phyloP scores from a whole-genome alignment of 495 filamentous ascomycete species.

The Parathielavia hyrcaniae region DNA sequence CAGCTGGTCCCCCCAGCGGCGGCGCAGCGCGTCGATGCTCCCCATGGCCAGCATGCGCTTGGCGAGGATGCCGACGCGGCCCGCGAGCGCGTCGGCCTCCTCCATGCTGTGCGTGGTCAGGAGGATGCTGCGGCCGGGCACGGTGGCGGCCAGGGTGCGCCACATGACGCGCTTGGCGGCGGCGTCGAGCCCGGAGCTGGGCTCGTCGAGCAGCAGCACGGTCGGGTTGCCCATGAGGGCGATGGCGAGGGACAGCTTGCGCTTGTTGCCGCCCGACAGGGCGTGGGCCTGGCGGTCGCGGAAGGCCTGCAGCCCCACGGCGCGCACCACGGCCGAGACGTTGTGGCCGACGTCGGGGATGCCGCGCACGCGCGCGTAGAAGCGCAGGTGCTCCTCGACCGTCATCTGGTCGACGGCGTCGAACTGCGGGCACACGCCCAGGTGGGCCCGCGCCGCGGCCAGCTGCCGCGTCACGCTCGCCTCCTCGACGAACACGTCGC shows the following conservation, averaged over 20 bases:
- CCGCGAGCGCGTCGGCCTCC: constrained; percentile 67
- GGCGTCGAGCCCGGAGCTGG: constrained; percentile 63
- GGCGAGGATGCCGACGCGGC: constrained; percentile 66
- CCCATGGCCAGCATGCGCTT: constrained; percentile 65
- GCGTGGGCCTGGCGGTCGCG: constrained; percentile 55
- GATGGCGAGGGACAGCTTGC: constrained; percentile 60
- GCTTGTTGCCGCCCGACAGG: constrained; percentile 60
- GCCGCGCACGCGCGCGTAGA: constrained; percentile 68
- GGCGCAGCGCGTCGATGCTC: constrained; percentile 52
- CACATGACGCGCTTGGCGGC: constrained; percentile 72
- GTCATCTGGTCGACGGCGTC: constrained; percentile 66
- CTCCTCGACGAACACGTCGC: constrained; percentile 70
- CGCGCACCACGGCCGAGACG: constrained; percentile 51
- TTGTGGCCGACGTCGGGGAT: constrained; percentile 59
- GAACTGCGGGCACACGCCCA: constrained; percentile 76
- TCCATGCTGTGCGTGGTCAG: constrained; percentile 79
- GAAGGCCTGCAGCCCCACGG: constrained; percentile 57
- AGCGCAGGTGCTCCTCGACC: constrained; percentile 60
- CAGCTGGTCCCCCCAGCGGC: constrained; percentile 54
- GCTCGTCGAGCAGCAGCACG: constrained; percentile 67
- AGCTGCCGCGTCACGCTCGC: constrained; percentile 59
- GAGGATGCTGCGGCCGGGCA: constrained; percentile 54
- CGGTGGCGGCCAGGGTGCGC: constrained; percentile 56
- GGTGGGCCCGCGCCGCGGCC: constrained; percentile 57
- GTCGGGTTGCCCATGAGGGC: constrained; percentile 70